These are phyloP conservation scores for Lichtheimia ornata DNA, from an alignment of 371 early-diverging fungal genomes.

Conservation along the genomic window DNA sequence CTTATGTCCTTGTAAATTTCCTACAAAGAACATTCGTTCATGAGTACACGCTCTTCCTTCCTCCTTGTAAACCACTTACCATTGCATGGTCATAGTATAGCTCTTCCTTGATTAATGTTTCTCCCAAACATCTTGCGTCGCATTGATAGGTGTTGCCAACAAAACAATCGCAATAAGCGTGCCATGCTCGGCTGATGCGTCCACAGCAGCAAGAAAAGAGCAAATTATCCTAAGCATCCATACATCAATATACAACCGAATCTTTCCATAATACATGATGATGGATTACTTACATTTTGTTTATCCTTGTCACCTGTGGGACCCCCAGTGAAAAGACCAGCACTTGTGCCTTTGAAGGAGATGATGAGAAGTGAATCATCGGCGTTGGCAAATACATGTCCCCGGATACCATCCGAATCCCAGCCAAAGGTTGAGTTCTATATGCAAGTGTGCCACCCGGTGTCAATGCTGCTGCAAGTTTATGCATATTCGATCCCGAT, in stretches of 20 bases:
- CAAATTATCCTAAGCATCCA: slow-evolving; percentile 74
- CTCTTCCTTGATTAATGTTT: slow-evolving; percentile 58
- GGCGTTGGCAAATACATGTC: slow-evolving; percentile 82
- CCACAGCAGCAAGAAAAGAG: slow-evolving; percentile 98
- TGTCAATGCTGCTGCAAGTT: slow-evolving; percentile 11
- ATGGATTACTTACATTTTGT: slow-evolving; percentile 60
- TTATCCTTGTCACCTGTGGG: slow-evolving; percentile 84
- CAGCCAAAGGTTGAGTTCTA: slow-evolving; percentile 86
- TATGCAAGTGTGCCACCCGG: slow-evolving; percentile 9
- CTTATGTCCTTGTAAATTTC: slow-evolving; percentile 51
- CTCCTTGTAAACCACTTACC: slow-evolving; percentile 33
- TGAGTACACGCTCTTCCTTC: background rate
- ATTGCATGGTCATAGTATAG: slow-evolving; percentile 85
- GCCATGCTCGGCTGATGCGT: slow-evolving; percentile 85
- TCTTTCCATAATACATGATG: too few species aligned
- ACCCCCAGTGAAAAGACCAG: slow-evolving; percentile 72
- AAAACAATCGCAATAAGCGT: slow-evolving; percentile 84
- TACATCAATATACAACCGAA: background rate
- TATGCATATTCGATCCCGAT: background rate
- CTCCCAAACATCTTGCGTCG: slow-evolving; percentile 64
- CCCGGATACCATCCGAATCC: slow-evolving; percentile 85
- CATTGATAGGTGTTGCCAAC: slow-evolving; percentile 57
- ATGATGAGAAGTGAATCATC: slow-evolving; percentile 74
- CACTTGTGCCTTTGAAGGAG: slow-evolving; percentile 92
- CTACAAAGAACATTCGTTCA: slow-evolving; percentile 15